These are phyloP conservation scores for Melampsora larici-populina DNA, from an alignment of 1,284 basidiomycete species.

Conservation along the genomic window DNA sequence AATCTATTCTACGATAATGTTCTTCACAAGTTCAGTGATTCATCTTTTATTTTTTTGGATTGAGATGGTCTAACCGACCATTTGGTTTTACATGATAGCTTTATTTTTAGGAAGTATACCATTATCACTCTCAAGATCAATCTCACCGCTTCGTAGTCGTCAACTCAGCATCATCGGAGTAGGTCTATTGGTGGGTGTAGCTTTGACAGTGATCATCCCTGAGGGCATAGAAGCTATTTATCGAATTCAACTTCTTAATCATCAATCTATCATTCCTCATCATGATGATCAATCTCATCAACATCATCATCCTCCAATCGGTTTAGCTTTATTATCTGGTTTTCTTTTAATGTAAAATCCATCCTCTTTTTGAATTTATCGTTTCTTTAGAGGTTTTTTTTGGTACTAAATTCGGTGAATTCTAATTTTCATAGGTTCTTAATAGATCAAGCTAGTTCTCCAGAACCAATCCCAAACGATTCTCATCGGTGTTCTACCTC, in stretches of 20 bases:
- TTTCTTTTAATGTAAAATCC: slow-evolving; percentile 80
- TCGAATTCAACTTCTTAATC: background rate
- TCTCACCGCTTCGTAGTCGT: slow-evolving; percentile 12
- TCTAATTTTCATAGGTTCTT: slow-evolving; percentile 47
- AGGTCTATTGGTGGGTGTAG: slow-evolving; percentile 81
- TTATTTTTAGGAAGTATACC: background rate
- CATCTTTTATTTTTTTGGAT: no score
- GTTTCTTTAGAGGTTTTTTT: slow-evolving; percentile 43
- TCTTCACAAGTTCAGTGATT: slow-evolving; percentile 23
- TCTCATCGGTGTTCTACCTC: background rate
- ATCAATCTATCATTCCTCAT: background rate
- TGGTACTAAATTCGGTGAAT: slow-evolving; percentile 13
- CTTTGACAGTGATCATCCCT: slow-evolving; percentile 83
- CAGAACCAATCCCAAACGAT: slow-evolving; percentile 29
- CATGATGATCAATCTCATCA: background rate
- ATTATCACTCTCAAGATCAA: slow-evolving; percentile 11
- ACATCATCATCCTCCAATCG: slow-evolving; percentile 59
- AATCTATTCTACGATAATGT: slow-evolving; percentile 2
- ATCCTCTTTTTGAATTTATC: slow-evolving; percentile 62
- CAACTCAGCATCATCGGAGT: slow-evolving; percentile 67
- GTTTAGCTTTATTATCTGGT: slow-evolving; percentile 70
- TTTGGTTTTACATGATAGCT: background rate
- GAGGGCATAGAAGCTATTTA: slow-evolving; percentile 56
- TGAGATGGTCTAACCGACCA: no score
- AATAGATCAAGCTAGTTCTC: slow-evolving; percentile 52